Conservation (phyloP, 805 yeast genomes). For the Starmera quercuum region DNA sequence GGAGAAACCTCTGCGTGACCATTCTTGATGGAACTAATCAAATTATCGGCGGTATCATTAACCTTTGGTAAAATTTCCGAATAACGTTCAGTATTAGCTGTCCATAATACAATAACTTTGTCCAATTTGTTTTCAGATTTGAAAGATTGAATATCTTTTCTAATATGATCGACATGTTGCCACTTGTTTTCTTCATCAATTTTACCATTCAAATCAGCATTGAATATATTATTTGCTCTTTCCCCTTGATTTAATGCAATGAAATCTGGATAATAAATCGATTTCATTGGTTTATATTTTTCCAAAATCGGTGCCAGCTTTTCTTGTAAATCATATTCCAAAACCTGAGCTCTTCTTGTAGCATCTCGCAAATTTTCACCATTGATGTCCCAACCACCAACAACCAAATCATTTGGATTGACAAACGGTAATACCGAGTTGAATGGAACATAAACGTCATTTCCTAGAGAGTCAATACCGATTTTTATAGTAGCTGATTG, state of each 20-base stretch:
- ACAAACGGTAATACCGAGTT: slow-evolving; percentile 83
- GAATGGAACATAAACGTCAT: slow-evolving; percentile 89
- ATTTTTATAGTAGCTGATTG: slow-evolving; percentile 86
- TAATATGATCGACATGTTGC: slow-evolving; percentile 81
- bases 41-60: slow-evolving; percentile 81
- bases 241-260: slow-evolving; percentile 91
- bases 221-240: slow-evolving; percentile 82
- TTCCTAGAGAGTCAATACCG: slow-evolving; percentile 74
- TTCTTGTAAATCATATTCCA: slow-evolving; percentile 77
- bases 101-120: slow-evolving; percentile 88
- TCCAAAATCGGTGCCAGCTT: slow-evolving; percentile 61
- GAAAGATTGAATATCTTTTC: slow-evolving; percentile 76
- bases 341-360: slow-evolving; percentile 77
- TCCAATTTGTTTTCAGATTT: slow-evolving; percentile 67
- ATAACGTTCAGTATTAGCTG: slow-evolving; percentile 95
- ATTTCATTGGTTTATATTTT: slow-evolving; percentile 63
- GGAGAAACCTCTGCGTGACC: slow-evolving; percentile 86
- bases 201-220: slow-evolving; percentile 42
- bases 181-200: slow-evolving; percentile 61
- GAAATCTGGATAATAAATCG: slow-evolving; percentile 92
- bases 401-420: slow-evolving; percentile 81
- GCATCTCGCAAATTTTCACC: slow-evolving; percentile 65
- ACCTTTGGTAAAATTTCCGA: slow-evolving; percentile 72
- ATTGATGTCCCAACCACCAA: slow-evolving; percentile 94
- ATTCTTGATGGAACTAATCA: slow-evolving; percentile 62